Base-by-base conservation (phyloP, 2,329 filamentous ascomycete genomes). In the Talaromyces pinophilus region DNA sequence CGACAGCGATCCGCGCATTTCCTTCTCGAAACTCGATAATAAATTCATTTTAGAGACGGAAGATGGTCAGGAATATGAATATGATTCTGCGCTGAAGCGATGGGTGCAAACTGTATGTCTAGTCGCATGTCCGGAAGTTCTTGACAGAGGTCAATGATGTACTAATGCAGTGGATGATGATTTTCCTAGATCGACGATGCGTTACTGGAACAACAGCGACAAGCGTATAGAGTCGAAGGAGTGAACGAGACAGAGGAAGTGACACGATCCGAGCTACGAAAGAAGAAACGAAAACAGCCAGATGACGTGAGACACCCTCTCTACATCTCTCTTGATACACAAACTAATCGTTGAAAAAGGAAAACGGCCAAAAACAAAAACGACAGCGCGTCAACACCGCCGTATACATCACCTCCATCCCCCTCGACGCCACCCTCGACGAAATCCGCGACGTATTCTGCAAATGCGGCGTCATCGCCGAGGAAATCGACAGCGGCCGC, bases 351-450 rank as follows among this genome's bases (percentile, higher is more conserved):
- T 25, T 13, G 33, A 2, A 17, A 77, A 17, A 77, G 76, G 70
- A 71, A 42, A 72, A 72, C 62, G 72, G 69, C n/a, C 75, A 76
- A 63, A 79, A 81, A 67, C 70, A 71, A 17, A 81, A 79, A 72
- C 83, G 81, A 69, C 75, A 76, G 35, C 80, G 80, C 65, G 83
- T 93, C 72, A 98, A 97, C 77, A 96, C 92, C 5, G 94, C 94
- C 50, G 87, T 99, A 70, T 99, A 94, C 81, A 91, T 97, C 59
- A 96, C 93, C 4, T 92, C 91, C 13, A 86, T 99, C 3, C 96
- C 95, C 0, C 79, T 84, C 46, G 92, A 98, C 76, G 90, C 88
- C 52, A 92, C 90, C 0, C 82, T 90, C 50, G 87, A 91, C 35
- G 95, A 99, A 80, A 88, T 99, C 17, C 86, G 90, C 71, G 87